Percentiles rank a stretch among this genome's conserved stretches.
These are phyloP conservation scores for Fraxinus quadrangulata DNA, from an alignment of 257 asterid species.

Conservation along the genomic window DNA sequence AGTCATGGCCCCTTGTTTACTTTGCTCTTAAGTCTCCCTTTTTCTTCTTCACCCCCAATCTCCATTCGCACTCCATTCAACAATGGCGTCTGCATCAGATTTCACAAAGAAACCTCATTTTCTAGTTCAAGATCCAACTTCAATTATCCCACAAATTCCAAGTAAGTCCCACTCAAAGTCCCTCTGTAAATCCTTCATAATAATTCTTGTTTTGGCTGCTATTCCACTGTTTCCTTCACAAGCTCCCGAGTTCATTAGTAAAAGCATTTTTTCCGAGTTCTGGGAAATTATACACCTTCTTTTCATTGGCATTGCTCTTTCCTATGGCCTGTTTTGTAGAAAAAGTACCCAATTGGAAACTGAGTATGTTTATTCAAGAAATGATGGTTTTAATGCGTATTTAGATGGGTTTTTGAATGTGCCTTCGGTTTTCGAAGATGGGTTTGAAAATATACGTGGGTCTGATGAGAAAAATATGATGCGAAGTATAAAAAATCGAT, in stretches of 20 bases:
- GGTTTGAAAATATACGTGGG: conserved; percentile 48
- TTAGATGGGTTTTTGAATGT: conserved; percentile 56
- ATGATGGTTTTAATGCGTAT: conserved; percentile 32
- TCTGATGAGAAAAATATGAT: conserved; percentile 41
- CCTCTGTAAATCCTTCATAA: conserved; percentile 47
- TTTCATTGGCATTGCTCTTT: conserved; percentile 73
- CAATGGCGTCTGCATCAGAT: conserved; percentile 40
- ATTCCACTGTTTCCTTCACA: conserved; percentile 72
- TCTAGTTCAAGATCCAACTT: conserved; percentile 23
- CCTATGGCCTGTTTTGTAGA: conserved; percentile 73
- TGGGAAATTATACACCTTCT: conserved; percentile 84
- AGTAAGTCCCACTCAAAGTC: conserved; percentile 55
- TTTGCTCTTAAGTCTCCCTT: conserved; percentile 54
- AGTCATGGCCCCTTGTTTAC: conserved; percentile 19
- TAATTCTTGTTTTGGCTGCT: conserved; percentile 49
- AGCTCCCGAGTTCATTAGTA: conserved; percentile 64
- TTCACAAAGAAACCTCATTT: conserved; percentile 42
- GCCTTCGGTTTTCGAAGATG: conserved; percentile 60
- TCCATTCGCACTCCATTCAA: conserved; percentile 32
- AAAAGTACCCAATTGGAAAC: conserved; percentile 34
- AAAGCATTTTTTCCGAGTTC: conserved; percentile 40
- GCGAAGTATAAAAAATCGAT: conserved; percentile 38
- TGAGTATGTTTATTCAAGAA: conserved; percentile 31
- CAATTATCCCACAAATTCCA: conserved; percentile 32
- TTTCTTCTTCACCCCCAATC: conserved; percentile 55